Evolutionary conservation across 257 asterid species (phyloP).

Genomic region (Primulina huaijiensis): DNA sequence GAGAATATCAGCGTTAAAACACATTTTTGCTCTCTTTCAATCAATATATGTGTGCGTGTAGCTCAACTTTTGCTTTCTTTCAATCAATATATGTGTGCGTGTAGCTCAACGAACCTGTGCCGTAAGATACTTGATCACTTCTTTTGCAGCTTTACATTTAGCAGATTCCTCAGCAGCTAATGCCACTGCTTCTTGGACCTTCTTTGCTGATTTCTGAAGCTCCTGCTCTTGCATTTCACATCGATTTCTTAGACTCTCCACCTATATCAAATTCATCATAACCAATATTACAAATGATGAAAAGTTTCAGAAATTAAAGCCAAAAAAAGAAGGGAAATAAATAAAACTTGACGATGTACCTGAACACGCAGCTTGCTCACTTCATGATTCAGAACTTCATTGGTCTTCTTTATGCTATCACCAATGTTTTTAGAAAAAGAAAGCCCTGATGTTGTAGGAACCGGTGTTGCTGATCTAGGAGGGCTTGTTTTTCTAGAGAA

Average conservation of each 20-base stretch:
- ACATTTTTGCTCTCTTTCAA: no score
- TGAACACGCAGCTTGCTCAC: conserved; percentile 74
- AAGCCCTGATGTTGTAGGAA: conserved; percentile 88
- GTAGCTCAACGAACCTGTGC: no score
- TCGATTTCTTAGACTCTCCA: conserved; percentile 60
- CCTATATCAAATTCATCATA: no score
- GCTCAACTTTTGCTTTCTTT: no score
- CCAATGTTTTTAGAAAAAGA: conserved; percentile 77
- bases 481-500: conserved; percentile 90
- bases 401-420: conserved; percentile 71
- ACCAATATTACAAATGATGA: no score
- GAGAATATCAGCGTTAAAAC: no score
- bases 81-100: no score
- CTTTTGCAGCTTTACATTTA: conserved; percentile 92
- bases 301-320: no score
- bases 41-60: no score
- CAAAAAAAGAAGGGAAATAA: no score
- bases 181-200: conserved; percentile 78
- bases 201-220: conserved; percentile 65
- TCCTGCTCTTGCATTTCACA: conserved; percentile 81
- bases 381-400: conserved; percentile 81
- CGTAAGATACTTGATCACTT: conserved; percentile 83
- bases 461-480: conserved; percentile 90
- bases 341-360: no score
- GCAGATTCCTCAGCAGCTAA: conserved; percentile 89